These are phyloP conservation scores for Brettanomyces nanus DNA, from an alignment of 805 yeast genomes.

Conservation along the genomic window DNA sequence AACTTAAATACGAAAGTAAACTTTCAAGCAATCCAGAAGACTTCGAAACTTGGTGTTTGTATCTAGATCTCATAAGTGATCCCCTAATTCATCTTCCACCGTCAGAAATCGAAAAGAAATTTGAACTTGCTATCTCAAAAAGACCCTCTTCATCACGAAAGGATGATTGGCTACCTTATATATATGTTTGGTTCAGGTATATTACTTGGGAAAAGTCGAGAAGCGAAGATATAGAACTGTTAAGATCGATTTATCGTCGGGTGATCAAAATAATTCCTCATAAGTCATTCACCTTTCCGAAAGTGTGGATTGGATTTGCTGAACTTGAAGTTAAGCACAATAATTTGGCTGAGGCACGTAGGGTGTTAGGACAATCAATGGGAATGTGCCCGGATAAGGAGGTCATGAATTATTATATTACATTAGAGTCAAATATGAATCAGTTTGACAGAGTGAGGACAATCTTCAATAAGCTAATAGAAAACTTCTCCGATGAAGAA, in stretches of 20 bases:
- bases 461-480: conserved; percentile 61
- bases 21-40: conserved; percentile 42
- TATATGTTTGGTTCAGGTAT: conserved; percentile 62
- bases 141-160: conserved; percentile 26
- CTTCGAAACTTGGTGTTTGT: conserved; percentile 81
- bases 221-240: conserved; percentile 31
- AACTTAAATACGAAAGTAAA: conserved; percentile 42
- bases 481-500: conserved; percentile 32
- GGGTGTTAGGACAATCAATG: conserved; percentile 60
- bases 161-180: conserved; percentile 56
- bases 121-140: conserved; percentile 35
- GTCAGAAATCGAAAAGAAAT: conserved; percentile 27
- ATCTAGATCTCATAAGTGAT: conserved; percentile 43
- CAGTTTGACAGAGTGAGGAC: conserved; percentile 77
- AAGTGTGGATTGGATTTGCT: conserved; percentile 64
- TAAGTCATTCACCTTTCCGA: conserved; percentile 53
- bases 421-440: conserved; percentile 55
- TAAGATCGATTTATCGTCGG: conserved; percentile 44
- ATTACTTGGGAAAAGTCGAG: conserved; percentile 53
- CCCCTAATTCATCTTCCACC: conserved; percentile 14
- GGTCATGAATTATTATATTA: conserved; percentile 57
- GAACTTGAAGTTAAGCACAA: conserved; percentile 66
- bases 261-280: conserved; percentile 50
- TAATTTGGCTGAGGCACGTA: conserved; percentile 47
- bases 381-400: conserved; percentile 59